Percentiles rank a stretch among this genome's conserved stretches.
Evolutionary conservation across 2,329 filamentous ascomycete species (phyloP).

Genomic region (Aspergillus floridensis): DNA sequence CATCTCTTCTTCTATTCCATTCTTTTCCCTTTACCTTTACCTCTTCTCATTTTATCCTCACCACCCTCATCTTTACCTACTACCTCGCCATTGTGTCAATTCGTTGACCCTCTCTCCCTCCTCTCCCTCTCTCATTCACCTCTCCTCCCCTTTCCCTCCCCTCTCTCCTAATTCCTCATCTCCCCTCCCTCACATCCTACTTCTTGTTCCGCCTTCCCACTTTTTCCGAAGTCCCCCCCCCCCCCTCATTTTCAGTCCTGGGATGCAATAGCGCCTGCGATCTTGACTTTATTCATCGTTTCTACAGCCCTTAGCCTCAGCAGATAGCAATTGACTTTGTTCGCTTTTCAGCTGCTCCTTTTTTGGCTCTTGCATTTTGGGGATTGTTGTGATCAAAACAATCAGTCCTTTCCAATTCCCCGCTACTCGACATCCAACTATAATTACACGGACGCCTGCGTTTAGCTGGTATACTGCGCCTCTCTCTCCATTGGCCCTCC

Average conservation of each 20-base stretch:
- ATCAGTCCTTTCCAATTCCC: not conserved
- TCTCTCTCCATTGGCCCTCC: not conserved
- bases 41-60: conserved; percentile 5
- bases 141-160: conserved; percentile 10
- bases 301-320: conserved; percentile 14
- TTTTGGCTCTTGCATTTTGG: not conserved
- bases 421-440: not conserved
- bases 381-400: not conserved
- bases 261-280: conserved; percentile 10
- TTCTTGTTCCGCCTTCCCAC: conserved; percentile 7
- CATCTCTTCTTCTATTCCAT: conserved; percentile 1
- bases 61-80: not conserved
- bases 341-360: not conserved
- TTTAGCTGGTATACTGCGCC: not conserved
- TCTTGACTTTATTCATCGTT: conserved; percentile 12
- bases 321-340: conserved; percentile 18
- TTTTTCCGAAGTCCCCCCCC: conserved; percentile 11
- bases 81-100: conserved; percentile 9
- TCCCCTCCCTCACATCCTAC: conserved; percentile 7
- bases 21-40: conserved; percentile 2
- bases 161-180: conserved; percentile 15
- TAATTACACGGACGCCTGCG: not conserved
- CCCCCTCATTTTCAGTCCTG: conserved; percentile 17
- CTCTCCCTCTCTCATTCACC: conserved; percentile 7
- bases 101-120: conserved; percentile 7